phyloP scores from a whole-genome alignment of 805 yeast genomes.

The Candida hispaniensis region DNA sequence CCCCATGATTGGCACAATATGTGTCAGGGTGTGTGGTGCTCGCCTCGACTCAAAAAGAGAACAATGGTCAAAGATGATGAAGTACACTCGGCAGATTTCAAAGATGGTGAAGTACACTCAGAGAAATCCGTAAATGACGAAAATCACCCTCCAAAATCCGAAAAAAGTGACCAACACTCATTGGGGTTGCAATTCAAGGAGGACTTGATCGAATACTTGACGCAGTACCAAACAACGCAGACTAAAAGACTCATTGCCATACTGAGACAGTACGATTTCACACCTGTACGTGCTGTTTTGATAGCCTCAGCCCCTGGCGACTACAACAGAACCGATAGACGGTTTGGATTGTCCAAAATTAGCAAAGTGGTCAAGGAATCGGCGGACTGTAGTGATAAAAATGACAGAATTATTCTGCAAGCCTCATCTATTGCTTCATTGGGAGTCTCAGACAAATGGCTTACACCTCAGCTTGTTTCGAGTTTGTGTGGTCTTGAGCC shows the following conservation, averaged over 20 bases:
- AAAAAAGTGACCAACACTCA: no score
- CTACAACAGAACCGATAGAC: neutral
- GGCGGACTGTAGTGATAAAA: no score
- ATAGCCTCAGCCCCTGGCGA: slow-evolving; percentile 29
- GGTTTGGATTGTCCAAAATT: no score
- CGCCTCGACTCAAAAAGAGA: slow-evolving; percentile 20
- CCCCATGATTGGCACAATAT: slow-evolving; percentile 27
- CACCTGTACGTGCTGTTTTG: slow-evolving; percentile 21
- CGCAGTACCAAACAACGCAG: slow-evolving; percentile 19
- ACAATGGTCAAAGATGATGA: no score
- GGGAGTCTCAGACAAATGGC: slow-evolving; percentile 20
- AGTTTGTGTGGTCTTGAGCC: slow-evolving; percentile 1
- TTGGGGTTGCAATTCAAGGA: slow-evolving; percentile 20
- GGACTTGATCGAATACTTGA: slow-evolving; percentile 24
- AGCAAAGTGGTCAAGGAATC: no score
- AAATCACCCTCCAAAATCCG: no score
- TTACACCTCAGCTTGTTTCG: slow-evolving; percentile 18
- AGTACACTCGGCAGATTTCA: no score
- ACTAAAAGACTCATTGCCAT: slow-evolving; percentile 17
- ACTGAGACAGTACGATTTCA: slow-evolving; percentile 24
- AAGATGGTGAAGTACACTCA: no score
- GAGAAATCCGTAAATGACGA: no score
- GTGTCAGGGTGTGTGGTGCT: slow-evolving; percentile 28
- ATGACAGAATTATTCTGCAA: slow-evolving; percentile 20
- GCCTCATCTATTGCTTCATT: slow-evolving; percentile 26